A percentile compares a stretch with the other conserved stretches of the same genome.
Conservation (phyloP, 345 rosid genomes). For the Dimocarpus longan region DNA sequence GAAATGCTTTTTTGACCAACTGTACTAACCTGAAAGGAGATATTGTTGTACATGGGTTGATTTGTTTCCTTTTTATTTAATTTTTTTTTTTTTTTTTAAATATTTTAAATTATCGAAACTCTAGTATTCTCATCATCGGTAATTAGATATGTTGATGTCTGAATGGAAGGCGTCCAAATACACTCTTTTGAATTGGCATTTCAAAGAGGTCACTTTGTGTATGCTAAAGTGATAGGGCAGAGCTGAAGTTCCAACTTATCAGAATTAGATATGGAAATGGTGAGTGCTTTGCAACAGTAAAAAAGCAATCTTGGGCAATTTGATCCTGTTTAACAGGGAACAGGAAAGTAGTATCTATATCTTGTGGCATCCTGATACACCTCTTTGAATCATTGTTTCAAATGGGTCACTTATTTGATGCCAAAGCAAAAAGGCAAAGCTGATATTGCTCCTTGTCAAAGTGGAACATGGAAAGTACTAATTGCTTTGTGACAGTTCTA, state of each 20-base stretch:
- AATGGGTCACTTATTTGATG: conserved; percentile 83
- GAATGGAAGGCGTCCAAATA: conserved; percentile 28
- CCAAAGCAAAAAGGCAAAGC: conserved; percentile 62
- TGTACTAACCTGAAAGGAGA: not conserved
- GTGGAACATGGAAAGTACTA: conserved; percentile 50
- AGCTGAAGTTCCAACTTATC: conserved; percentile 36
- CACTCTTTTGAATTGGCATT: conserved; percentile 29
- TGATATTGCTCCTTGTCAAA: conserved; percentile 58
- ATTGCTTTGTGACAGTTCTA: conserved; percentile 57
- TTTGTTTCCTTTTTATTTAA: not conserved
- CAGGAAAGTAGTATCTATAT: not conserved
- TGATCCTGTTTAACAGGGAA: conserved; percentile 9
- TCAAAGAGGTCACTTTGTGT: conserved; percentile 34
- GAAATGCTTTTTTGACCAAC: conserved; percentile 1
- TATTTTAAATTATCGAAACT: not conserved
- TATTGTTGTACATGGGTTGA: not conserved
- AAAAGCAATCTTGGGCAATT: not conserved
- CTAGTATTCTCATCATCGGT: not conserved
- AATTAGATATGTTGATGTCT: not conserved
- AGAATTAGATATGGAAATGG: conserved; percentile 32
- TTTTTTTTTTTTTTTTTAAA: no score
- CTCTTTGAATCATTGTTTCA: conserved; percentile 68
- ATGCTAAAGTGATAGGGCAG: conserved; percentile 39
- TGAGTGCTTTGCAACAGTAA: conserved; percentile 32
- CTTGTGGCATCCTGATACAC: conserved; percentile 77